These are phyloP conservation scores for Calonectria pseudoturangicola DNA, from an alignment of 2,329 filamentous ascomycete species.

Conservation along the genomic window DNA sequence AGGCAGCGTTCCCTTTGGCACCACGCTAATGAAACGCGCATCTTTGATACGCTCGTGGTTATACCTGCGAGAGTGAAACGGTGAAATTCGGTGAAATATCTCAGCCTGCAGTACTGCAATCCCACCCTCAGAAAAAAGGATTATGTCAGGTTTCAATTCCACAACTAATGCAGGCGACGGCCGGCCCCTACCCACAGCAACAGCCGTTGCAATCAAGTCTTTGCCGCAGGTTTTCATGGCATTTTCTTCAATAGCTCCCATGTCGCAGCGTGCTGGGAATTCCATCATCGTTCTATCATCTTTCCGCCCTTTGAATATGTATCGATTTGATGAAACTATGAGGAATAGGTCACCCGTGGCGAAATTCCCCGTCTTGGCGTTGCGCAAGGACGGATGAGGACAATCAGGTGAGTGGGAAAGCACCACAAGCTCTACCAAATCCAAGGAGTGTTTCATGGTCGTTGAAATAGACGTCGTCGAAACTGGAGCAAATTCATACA, in stretches of 20 bases:
- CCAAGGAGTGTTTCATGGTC: too few relatives aligned
- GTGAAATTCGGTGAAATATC: neutral
- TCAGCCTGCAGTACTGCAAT: neutral
- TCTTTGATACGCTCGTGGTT: neutral
- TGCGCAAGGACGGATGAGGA: neutral
- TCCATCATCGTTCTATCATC: neutral
- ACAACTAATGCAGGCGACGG: neutral
- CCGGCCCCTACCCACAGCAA: neutral
- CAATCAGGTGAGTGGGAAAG: neutral
- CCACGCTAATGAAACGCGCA: neutral
- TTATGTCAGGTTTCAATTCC: neutral
- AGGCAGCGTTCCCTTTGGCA: neutral
- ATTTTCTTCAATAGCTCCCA: neutral
- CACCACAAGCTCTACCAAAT: neutral
- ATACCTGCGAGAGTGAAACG: neutral
- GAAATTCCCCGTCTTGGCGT: neutral
- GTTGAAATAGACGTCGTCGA: neutral
- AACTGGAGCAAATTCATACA: neutral
- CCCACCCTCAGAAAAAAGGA: neutral
- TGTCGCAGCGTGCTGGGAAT: neutral
- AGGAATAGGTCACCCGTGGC: neutral
- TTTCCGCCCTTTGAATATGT: neutral
- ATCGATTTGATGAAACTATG: neutral
- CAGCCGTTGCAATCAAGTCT: neutral
- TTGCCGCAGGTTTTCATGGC: neutral